Evolutionary conservation across 495 filamentous ascomycete genomes (phyloP).

Genomic region (Talaromyces thailandensis): DNA sequence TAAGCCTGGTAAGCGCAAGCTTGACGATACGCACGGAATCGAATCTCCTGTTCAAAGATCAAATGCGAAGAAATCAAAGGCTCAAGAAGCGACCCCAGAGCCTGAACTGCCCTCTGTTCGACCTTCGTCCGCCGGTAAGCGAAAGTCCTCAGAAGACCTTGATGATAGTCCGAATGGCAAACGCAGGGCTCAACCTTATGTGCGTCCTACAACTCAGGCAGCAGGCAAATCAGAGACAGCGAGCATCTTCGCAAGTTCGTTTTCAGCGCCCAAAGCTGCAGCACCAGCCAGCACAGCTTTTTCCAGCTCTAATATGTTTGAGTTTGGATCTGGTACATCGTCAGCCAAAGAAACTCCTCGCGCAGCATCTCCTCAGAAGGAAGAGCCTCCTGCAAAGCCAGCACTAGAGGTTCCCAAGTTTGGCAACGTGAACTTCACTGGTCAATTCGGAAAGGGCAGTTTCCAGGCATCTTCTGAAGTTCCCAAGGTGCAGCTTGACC

Average conservation of each 20-base stretch:
- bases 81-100: background rate
- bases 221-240: constrained; percentile 22
- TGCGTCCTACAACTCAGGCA: background rate
- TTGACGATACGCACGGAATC: background rate
- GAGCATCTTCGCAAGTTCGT: constrained; percentile 33
- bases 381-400: constrained; percentile 2
- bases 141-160: constrained; percentile 3
- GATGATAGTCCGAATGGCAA: background rate
- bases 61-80: constrained; percentile 14
- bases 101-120: background rate
- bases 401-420: constrained; percentile 17
- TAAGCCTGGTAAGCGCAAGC: constrained; percentile 5
- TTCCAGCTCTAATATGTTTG: constrained; percentile 11
- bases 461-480: constrained; percentile 9
- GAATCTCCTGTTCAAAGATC: background rate
- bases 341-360: constrained; percentile 11
- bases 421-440: constrained; percentile 23
- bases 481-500: constrained; percentile 1
- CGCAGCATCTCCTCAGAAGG: background rate
- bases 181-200: background rate
- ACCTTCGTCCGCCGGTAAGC: background rate
- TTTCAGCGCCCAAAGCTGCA: constrained; percentile 14
- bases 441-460: constrained; percentile 6
- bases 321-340: constrained; percentile 15
- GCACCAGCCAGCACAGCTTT: constrained; percentile 11